Percentiles rank a stretch among this genome's conserved stretches.
Conservation (phyloP, 1,284 basidiomycete genomes). For the Tilletia caries region DNA sequence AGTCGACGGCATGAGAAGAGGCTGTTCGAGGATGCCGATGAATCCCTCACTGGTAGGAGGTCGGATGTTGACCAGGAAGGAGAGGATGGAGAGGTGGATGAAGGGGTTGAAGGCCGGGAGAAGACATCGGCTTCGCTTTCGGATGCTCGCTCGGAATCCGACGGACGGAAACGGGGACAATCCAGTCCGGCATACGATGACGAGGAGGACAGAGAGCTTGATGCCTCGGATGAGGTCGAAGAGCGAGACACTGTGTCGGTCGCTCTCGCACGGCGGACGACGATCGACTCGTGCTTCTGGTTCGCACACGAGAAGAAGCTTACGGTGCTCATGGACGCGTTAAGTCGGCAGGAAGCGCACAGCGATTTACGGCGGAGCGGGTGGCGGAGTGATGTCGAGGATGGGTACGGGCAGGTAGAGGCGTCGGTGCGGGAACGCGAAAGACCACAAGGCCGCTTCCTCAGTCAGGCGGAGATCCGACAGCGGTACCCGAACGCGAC, state of each 20-base stretch:
- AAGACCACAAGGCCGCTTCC: background rate
- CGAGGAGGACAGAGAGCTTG: no score
- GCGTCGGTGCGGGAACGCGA: no score
- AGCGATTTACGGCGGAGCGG: no score
- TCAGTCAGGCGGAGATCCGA: background rate
- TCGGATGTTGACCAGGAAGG: background rate
- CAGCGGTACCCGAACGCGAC: conserved; percentile 3
- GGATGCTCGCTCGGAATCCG: no score
- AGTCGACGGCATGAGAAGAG: background rate
- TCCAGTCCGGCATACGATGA: no score
- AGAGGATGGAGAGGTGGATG: background rate
- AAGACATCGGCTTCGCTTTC: no score
- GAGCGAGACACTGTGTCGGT: background rate
- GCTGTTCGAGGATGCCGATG: background rate
- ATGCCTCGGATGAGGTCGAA: background rate
- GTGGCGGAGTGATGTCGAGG: background rate
- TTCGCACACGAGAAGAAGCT: conserved; percentile 9
- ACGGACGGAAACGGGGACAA: no score
- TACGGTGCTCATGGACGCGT: background rate
- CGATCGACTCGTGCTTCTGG: conserved; percentile 13
- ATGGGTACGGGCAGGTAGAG: no score
- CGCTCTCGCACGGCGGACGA: background rate
- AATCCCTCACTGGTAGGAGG: background rate
- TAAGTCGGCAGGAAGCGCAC: background rate
- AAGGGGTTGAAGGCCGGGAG: background rate